Percentiles rank a stretch among this genome's conserved stretches.
phyloP scores from a whole-genome alignment of 2,329 filamentous ascomycete species.

The Aspergillus glaucus region DNA sequence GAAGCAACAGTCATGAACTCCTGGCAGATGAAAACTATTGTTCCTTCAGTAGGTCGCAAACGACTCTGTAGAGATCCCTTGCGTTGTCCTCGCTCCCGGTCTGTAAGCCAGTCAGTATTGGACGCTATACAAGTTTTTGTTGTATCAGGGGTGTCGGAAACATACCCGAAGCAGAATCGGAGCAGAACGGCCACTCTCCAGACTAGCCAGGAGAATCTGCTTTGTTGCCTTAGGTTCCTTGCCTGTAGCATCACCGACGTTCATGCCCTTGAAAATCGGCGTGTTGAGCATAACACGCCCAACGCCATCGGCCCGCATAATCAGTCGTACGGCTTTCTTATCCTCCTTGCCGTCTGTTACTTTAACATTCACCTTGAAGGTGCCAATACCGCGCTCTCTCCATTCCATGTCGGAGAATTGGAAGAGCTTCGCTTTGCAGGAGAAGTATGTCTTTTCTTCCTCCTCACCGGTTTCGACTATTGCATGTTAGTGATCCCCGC shows the following conservation, averaged over 20 bases:
- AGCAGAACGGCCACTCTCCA: constrained; percentile 48
- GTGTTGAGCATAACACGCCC: constrained; percentile 83
- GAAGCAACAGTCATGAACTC: background rate
- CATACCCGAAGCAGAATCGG: constrained; percentile 53
- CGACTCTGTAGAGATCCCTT: constrained; percentile 42
- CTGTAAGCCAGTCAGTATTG: constrained; percentile 14
- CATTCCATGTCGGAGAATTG: constrained; percentile 68
- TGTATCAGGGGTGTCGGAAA: constrained; percentile 4
- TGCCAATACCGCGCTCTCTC: constrained; percentile 83
- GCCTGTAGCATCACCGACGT: constrained; percentile 61
- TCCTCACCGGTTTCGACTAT: constrained; percentile 82
- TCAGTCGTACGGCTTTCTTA: constrained; percentile 57
- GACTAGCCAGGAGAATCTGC: constrained; percentile 58
- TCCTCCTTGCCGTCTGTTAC: constrained; percentile 51
- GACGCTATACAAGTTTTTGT: background rate
- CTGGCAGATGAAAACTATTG: constrained; percentile 4
- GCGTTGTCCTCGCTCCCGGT: constrained; percentile 40
- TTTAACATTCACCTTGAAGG: constrained; percentile 75
- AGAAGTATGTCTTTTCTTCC: constrained; percentile 68
- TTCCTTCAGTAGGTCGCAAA: constrained; percentile 31
- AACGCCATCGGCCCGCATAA: constrained; percentile 88
- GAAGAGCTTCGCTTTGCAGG: constrained; percentile 78
- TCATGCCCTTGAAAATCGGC: constrained; percentile 69
- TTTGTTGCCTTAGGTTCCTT: constrained; percentile 62
- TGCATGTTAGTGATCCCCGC: background rate